phyloP scores from a whole-genome alignment of 768 basidiomycete genomes.

The Russula griseocarnosa region DNA sequence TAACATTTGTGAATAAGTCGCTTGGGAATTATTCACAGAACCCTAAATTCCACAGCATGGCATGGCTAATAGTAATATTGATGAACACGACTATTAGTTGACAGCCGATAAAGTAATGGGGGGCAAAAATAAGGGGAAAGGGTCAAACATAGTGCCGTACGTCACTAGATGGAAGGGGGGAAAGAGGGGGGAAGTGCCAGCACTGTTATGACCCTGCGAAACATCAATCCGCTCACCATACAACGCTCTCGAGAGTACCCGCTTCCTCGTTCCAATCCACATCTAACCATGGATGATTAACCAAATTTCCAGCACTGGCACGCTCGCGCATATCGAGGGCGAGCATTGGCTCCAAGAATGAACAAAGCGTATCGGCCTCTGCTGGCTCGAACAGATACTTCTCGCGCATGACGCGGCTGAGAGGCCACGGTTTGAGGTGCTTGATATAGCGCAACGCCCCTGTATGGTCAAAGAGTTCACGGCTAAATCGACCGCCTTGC shows the following conservation, averaged over 20 bases:
- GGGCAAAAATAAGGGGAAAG: neutral
- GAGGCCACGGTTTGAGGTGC: constrained; percentile 74
- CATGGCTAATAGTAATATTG: constrained; percentile 19
- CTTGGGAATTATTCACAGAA: no score
- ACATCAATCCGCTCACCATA: constrained; percentile 32
- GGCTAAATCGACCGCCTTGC: constrained; percentile 79
- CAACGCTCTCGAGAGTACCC: constrained; percentile 32
- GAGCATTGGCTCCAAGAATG: constrained; percentile 75
- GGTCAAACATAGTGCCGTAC: neutral
- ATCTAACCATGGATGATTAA: constrained; percentile 70
- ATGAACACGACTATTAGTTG: constrained; percentile 13
- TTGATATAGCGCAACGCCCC: constrained; percentile 70
- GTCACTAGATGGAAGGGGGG: neutral
- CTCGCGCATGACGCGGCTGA: constrained; percentile 81
- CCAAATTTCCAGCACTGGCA: constrained; percentile 66
- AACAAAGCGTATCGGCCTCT: constrained; percentile 57
- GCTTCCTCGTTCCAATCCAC: constrained; percentile 35
- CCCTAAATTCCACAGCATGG: constrained; percentile 10
- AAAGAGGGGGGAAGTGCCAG: neutral
- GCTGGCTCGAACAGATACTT: constrained; percentile 71
- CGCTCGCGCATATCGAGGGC: constrained; percentile 64
- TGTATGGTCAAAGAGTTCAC: constrained; percentile 72
- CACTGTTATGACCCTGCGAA: constrained; percentile 6
- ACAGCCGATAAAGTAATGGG: constrained; percentile 8
- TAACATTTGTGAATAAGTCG: no score